Percentiles rank a stretch among this genome's conserved stretches.
Conservation (phyloP, 2,329 filamentous ascomycete genomes). For the Neoascochyta sp. region DNA sequence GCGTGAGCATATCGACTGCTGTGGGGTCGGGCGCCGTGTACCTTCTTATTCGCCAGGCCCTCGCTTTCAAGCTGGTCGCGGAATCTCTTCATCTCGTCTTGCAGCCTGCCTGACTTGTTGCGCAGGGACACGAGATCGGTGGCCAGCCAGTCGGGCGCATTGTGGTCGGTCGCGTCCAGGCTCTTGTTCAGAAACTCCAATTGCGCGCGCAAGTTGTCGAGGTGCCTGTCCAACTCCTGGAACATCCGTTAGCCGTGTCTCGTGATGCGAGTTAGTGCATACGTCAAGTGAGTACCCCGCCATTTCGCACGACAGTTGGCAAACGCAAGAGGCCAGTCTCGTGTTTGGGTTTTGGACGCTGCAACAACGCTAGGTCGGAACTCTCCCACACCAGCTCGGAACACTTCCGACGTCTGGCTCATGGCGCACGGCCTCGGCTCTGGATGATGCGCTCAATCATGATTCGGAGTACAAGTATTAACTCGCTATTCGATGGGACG, state of each 20-base stretch:
- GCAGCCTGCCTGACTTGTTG: conserved; percentile 30
- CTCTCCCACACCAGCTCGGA: no score
- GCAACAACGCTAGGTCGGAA: no score
- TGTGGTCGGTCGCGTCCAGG: conserved; percentile 34
- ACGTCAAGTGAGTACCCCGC: conserved; percentile 27
- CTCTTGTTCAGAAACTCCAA: conserved; percentile 28
- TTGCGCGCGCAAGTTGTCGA: conserved; percentile 28
- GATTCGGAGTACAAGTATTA: no score
- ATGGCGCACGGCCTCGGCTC: no score
- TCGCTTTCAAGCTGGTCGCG: conserved; percentile 26
- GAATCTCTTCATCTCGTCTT: conserved; percentile 36
- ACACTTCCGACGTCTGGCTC: no score
- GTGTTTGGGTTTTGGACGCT: no score
- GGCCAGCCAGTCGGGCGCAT: conserved; percentile 36
- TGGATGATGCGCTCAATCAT: no score
- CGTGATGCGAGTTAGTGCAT: no score
- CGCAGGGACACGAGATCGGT: conserved; percentile 31
- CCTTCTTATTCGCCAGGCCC: conserved; percentile 25
- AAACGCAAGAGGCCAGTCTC: conserved; percentile 2
- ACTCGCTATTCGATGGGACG: no score
- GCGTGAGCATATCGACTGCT: conserved; percentile 5
- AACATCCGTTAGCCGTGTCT: conserved; percentile 15
- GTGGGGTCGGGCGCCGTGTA: conserved; percentile 1
- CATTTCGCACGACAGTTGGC: conserved; percentile 16
- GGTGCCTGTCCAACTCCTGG: conserved; percentile 33